A percentile compares a stretch with the other conserved stretches of the same genome.
These are phyloP conservation scores for Globisporangium cystogenes DNA, from an alignment of 352 stramenopile species.

Conservation along the genomic window DNA sequence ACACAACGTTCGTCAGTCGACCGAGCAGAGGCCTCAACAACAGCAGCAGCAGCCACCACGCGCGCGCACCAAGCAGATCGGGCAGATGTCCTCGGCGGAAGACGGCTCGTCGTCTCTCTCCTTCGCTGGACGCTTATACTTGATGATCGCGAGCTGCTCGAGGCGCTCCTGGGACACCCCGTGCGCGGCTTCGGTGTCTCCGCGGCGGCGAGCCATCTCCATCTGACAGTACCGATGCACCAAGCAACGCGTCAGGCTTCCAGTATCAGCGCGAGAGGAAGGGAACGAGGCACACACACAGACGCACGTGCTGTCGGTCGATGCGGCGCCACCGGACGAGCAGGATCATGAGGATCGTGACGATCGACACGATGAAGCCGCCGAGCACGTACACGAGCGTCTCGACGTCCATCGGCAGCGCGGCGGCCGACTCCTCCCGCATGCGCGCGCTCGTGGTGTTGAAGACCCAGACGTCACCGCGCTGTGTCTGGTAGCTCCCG, in stretches of 20 bases:
- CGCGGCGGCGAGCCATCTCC: slow-evolving; percentile 39
- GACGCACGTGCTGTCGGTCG: slow-evolving; percentile 48
- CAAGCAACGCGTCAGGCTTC: neutral
- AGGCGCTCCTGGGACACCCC: slow-evolving; percentile 61
- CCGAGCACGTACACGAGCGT: slow-evolving; percentile 72
- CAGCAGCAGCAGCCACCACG: neutral
- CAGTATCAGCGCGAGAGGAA: neutral
- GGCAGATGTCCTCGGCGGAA: slow-evolving; percentile 55
- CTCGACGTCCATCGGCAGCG: slow-evolving; percentile 43
- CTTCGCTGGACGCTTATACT: slow-evolving; percentile 38
- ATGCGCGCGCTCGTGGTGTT: slow-evolving; percentile 44
- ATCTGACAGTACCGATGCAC: too few species aligned
- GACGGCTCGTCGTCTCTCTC: slow-evolving; percentile 1
- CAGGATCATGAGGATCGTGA: slow-evolving; percentile 50
- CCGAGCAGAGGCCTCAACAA: too few species aligned
- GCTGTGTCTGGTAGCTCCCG: slow-evolving; percentile 65
- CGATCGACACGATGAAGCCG: slow-evolving; percentile 59
- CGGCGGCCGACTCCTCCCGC: slow-evolving; percentile 11
- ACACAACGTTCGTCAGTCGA: too few species aligned
- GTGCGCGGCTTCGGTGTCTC: slow-evolving; percentile 28
- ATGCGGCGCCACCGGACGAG: slow-evolving; percentile 59
- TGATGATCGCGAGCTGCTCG: slow-evolving; percentile 52
- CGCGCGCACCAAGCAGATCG: slow-evolving; percentile 59
- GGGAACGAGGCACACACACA: neutral
- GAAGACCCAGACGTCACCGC: slow-evolving; percentile 63